These are phyloP conservation scores for Cystobasidium ongulense DNA, from an alignment of 768 basidiomycete genomes.

Conservation along the genomic window DNA sequence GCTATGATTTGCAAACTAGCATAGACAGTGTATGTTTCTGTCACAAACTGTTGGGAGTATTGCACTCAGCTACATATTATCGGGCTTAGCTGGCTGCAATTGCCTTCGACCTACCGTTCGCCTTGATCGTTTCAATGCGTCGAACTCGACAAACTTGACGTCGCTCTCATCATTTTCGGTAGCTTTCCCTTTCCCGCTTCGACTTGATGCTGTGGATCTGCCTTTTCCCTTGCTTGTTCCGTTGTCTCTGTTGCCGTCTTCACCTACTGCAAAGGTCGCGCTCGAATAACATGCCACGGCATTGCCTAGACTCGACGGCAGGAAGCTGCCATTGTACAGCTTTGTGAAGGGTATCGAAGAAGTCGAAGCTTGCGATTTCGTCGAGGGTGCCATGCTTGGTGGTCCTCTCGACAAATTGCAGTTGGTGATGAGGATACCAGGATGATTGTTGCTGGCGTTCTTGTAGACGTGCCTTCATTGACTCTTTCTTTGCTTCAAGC, in stretches of 20 bases:
- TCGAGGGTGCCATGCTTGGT: background rate
- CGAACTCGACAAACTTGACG: slow-evolving; percentile 17
- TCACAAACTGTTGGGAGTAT: background rate
- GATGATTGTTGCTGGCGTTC: too few relatives aligned
- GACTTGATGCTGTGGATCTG: background rate
- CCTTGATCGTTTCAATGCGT: background rate
- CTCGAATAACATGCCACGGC: slow-evolving; percentile 4
- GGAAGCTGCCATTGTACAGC: background rate
- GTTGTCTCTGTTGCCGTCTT: background rate
- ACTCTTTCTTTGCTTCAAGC: background rate
- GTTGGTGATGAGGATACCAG: background rate
- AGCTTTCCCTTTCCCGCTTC: slow-evolving; percentile 3
- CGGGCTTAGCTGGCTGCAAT: too few relatives aligned
- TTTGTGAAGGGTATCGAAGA: background rate
- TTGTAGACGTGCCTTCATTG: background rate
- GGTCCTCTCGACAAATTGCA: background rate
- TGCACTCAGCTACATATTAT: background rate
- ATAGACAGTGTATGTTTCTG: slow-evolving; percentile 29
- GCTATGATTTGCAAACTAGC: slow-evolving; percentile 16
- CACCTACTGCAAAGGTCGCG: background rate
- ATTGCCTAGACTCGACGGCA: slow-evolving; percentile 27
- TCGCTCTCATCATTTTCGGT: background rate
- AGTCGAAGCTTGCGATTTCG: background rate
- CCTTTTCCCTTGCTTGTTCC: slow-evolving; percentile 9
- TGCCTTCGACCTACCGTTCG: slow-evolving; percentile 13